These are phyloP conservation scores for Fusarium sp. DNA, from an alignment of 2,329 filamentous ascomycete species.

Conservation along the genomic window DNA sequence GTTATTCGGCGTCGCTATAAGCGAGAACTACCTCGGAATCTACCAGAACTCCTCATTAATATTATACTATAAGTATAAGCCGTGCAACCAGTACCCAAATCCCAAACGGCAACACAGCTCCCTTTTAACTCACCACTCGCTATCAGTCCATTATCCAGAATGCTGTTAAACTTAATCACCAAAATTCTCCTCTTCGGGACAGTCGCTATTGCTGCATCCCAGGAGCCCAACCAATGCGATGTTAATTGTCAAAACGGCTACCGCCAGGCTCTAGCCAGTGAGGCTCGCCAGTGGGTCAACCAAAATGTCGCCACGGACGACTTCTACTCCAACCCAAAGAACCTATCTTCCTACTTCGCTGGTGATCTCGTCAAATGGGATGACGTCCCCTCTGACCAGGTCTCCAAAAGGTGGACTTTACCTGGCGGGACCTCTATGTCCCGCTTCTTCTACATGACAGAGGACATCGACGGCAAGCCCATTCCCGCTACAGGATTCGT, in stretches of 20 bases:
- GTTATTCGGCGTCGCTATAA: too few species aligned
- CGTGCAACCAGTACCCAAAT: too few species aligned
- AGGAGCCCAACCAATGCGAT: slow-evolving; percentile 19
- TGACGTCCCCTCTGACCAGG: slow-evolving; percentile 1
- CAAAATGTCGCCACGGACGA: neutral
- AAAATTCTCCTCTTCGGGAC: neutral
- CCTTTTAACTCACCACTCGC: neutral
- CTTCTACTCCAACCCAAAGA: slow-evolving; percentile 19
- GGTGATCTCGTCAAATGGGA: slow-evolving; percentile 31
- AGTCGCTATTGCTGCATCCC: neutral
- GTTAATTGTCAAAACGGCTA: slow-evolving; percentile 10
- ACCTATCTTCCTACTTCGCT: neutral
- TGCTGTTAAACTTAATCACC: slow-evolving; percentile 1
- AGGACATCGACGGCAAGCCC: slow-evolving; percentile 21
- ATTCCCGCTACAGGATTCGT: slow-evolving; percentile 20
- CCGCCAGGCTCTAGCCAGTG: neutral
- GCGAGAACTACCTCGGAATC: too few species aligned
- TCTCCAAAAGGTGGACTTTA: slow-evolving; percentile 13
- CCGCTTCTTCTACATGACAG: slow-evolving; percentile 22
- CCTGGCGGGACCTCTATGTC: slow-evolving; percentile 5
- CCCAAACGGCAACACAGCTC: neutral
- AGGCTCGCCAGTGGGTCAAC: slow-evolving; percentile 17
- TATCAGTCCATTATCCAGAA: neutral
- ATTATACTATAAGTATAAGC: too few species aligned
- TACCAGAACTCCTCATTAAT: too few species aligned